These are phyloP conservation scores for Pythium folliculosum DNA, from an alignment of 352 stramenopile genomes.

Conservation along the genomic window DNA sequence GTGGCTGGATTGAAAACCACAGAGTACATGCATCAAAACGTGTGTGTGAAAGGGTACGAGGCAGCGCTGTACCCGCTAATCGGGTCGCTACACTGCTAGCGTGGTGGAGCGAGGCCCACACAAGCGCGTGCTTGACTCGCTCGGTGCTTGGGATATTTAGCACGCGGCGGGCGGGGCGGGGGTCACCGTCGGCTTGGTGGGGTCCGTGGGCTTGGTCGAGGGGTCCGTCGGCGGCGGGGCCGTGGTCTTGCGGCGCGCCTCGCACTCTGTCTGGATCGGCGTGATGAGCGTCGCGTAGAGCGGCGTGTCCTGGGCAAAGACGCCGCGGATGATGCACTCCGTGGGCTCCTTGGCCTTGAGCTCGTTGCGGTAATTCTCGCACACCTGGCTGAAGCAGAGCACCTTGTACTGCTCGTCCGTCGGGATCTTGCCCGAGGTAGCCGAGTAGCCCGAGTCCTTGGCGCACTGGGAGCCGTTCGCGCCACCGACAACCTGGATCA, in stretches of 20 bases:
- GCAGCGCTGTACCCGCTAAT: neutral
- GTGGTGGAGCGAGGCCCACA: neutral
- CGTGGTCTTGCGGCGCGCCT: neutral
- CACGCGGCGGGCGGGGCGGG: neutral
- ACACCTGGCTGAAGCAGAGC: conserved; percentile 18
- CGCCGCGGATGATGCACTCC: neutral
- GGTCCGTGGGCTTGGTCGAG: neutral
- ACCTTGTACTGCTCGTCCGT: conserved; percentile 10
- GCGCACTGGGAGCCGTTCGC: conserved; percentile 7
- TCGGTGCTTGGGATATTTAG: neutral
- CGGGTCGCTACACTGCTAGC: neutral
- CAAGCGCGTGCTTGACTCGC: neutral
- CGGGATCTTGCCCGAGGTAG: neutral
- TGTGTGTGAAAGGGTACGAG: conserved; percentile 7
- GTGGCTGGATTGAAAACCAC: neutral
- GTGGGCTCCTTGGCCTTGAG: conserved; percentile 5
- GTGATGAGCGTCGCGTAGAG: conserved; percentile 2
- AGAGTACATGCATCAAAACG: conserved; percentile 7
- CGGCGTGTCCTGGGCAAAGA: neutral
- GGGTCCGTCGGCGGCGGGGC: neutral
- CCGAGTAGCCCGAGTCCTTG: conserved; percentile 5
- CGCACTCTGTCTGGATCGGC: conserved; percentile 7
- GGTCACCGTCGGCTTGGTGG: neutral
- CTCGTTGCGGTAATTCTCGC: conserved; percentile 8
- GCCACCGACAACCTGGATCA: conserved; percentile 13